Percentiles rank a stretch among this genome's conserved stretches.
Conservation (phyloP, 108 stramenopile species). For the Stephanodiscus minutulus region DNA sequence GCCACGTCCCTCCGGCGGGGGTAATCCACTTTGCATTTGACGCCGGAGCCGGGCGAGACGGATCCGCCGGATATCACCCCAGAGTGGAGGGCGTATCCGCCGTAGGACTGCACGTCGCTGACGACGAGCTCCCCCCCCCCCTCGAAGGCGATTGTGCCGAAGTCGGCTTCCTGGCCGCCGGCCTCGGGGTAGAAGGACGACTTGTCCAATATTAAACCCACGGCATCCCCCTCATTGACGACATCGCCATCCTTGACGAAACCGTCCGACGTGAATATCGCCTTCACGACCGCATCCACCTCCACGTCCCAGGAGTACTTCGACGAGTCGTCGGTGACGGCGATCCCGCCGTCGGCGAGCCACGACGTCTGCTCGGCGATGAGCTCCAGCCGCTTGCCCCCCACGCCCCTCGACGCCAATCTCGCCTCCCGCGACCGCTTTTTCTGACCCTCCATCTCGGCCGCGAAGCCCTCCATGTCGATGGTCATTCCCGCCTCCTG, state of each 20-base stretch:
- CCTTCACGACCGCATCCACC: constrained; percentile 78
- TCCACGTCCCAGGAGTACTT: constrained; percentile 91
- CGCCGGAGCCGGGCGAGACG: constrained; percentile 70
- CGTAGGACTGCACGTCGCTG: constrained; percentile 83
- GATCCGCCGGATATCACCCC: constrained; percentile 64
- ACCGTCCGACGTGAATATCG: constrained; percentile 81
- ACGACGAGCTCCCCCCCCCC: constrained; percentile 60
- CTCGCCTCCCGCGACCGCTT: constrained; percentile 75
- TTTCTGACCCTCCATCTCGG: constrained; percentile 89
- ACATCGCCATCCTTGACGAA: constrained; percentile 56
- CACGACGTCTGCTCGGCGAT: constrained; percentile 95
- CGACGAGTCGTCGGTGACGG: constrained; percentile 77
- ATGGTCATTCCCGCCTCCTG: constrained; percentile 91
- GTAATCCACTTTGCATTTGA: constrained; percentile 92
- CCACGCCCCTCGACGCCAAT: constrained; percentile 56
- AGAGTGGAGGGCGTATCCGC: constrained; percentile 90
- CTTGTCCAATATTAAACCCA: constrained; percentile 91
- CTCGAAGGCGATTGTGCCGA: constrained; percentile 63
- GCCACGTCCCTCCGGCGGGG: constrained; percentile 86
- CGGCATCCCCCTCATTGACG: constrained; percentile 60
- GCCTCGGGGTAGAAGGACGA: constrained; percentile 96
- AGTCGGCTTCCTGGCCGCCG: constrained; percentile 96
- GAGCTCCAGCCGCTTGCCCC: constrained; percentile 77
- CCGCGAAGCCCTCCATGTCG: constrained; percentile 87
- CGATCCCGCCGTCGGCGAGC: constrained; percentile 76